Percentiles rank a stretch among this genome's conserved stretches.
Evolutionary conservation across 768 basidiomycete species (phyloP).

Genomic region (Boletus huronensis): DNA sequence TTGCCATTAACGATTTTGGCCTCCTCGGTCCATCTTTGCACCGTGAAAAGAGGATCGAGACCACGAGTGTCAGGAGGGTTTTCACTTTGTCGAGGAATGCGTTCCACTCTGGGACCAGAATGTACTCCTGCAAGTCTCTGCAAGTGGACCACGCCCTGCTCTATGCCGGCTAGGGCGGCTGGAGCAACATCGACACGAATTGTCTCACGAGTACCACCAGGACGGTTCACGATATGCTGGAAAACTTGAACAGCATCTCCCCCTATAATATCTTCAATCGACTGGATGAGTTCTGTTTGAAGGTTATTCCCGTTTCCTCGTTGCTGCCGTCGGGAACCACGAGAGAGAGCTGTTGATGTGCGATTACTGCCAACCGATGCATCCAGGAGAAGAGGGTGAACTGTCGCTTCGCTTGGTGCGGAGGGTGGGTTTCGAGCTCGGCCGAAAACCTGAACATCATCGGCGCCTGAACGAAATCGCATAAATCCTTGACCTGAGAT

Average conservation of each 20-base stretch:
- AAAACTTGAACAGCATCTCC: conserved; percentile 79
- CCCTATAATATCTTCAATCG: conserved; percentile 79
- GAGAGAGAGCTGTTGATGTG: conserved; percentile 40
- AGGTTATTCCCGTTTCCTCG: conserved; percentile 48
- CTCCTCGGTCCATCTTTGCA: conserved; percentile 89
- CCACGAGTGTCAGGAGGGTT: conserved; percentile 43
- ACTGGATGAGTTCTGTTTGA: conserved; percentile 62
- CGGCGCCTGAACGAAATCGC: conserved; percentile 37
- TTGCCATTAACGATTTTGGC: conserved; percentile 76
- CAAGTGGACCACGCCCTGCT: conserved; percentile 48
- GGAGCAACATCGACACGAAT: conserved; percentile 77
- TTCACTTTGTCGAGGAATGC: conserved; percentile 44
- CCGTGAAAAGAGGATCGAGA: conserved; percentile 75
- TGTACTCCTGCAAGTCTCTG: conserved; percentile 47
- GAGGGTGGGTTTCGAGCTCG: conserved; percentile 49
- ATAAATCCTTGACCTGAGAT: neutral
- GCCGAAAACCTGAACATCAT: conserved; percentile 62
- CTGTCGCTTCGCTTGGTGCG: conserved; percentile 63
- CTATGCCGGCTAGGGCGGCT: conserved; percentile 57
- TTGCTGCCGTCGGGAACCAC: conserved; percentile 53
- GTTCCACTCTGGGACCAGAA: conserved; percentile 60
- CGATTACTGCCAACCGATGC: conserved; percentile 45
- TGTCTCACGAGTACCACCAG: conserved; percentile 55
- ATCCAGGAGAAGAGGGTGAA: conserved; percentile 81
- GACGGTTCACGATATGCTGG: conserved; percentile 72